phyloP scores from a whole-genome alignment of 257 asterid genomes.

The Ehretia macrophylla region DNA sequence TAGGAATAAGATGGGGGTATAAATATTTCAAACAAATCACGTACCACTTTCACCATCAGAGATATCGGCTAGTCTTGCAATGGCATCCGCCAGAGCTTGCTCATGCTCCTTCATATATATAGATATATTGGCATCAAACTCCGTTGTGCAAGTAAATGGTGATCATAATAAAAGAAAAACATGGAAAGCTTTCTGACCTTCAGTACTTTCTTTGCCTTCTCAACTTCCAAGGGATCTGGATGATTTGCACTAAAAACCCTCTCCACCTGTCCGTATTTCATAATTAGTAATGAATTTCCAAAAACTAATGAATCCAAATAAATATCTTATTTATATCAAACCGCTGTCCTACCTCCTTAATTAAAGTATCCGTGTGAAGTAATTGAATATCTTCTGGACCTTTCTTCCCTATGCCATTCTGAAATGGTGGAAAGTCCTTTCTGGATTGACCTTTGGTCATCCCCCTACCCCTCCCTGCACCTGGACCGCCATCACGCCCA shows the following conservation, averaged over 20 bases:
- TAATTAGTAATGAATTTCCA: conserved; percentile 2
- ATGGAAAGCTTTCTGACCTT: conserved; percentile 39
- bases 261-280: conserved; percentile 60
- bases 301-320: too few species aligned
- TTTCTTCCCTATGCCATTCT: conserved; percentile 36
- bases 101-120: conserved; percentile 64
- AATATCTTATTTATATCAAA: too few species aligned
- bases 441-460: conserved; percentile 61
- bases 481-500: conserved; percentile 32
- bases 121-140: too few species aligned
- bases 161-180: not conserved
- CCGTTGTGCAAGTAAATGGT: too few species aligned
- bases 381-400: conserved; percentile 66
- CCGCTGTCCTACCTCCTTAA: conserved; percentile 57
- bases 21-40: not conserved
- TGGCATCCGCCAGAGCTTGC: conserved; percentile 78
- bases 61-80: conserved; percentile 66
- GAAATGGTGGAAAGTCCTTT: conserved; percentile 71
- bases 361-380: conserved; percentile 78
- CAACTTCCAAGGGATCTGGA: conserved; percentile 74
- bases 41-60: conserved; percentile 93
- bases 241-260: conserved; percentile 65
- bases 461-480: conserved; percentile 84
- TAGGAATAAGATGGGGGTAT: too few species aligned
- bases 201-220: conserved; percentile 79